Evolutionary conservation across 306 rosid genomes (phyloP).

Genomic region (Cicer yamashitae): DNA sequence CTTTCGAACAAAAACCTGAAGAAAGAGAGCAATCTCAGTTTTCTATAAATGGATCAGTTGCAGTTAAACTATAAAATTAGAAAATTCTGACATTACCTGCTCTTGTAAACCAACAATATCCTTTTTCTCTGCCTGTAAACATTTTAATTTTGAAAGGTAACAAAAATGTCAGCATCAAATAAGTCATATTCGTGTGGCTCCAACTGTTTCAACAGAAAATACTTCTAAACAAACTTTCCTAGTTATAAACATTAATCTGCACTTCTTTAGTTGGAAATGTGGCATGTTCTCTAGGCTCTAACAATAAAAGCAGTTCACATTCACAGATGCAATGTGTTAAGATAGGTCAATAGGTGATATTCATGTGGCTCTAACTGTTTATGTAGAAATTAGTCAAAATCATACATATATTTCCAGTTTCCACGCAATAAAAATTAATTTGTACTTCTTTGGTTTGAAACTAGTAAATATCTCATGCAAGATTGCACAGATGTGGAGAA

Average conservation of each 20-base stretch:
- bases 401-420: not conserved
- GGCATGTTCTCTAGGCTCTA: conserved; percentile 28
- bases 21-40: conserved; percentile 49
- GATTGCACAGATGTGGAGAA: not conserved
- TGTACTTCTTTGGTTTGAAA: conserved; percentile 17
- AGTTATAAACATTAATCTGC: conserved; percentile 1
- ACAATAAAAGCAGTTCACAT: conserved; percentile 15
- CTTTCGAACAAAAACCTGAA: conserved; percentile 85
- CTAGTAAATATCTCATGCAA: not conserved
- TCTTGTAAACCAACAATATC: conserved; percentile 82
- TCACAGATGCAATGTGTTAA: not conserved
- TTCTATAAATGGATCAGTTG: not conserved
- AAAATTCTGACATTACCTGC: conserved; percentile 56
- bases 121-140: conserved; percentile 77
- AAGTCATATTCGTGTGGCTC: conserved; percentile 24
- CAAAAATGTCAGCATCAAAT: conserved; percentile 42
- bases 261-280: conserved; percentile 19
- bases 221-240: conserved; percentile 2
- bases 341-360: conserved; percentile 3
- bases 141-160: conserved; percentile 34
- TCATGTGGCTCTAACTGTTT: conserved; percentile 24
- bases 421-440: not conserved
- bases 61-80: not conserved
- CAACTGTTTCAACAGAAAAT: conserved; percentile 3
- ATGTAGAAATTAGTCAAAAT: not conserved